Evolutionary conservation across 2,329 filamentous ascomycete genomes (phyloP), one percentile per base, ranked within the genome.

Genomic region (Nigrospora oryzae): DNA sequence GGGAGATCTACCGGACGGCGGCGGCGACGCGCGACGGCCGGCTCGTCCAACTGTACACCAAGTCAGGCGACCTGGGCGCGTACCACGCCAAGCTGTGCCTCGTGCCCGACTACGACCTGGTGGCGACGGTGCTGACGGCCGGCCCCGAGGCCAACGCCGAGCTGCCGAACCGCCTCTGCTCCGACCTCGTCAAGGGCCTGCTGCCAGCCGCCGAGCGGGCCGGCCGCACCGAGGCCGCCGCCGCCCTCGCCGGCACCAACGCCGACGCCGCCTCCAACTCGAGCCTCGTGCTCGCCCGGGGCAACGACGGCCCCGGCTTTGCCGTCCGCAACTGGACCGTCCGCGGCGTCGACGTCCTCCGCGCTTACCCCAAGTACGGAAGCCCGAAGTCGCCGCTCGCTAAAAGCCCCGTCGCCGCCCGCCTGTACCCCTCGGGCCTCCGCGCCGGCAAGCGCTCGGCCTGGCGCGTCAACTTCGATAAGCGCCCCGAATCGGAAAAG

Each of bases 1-100:
- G 69, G 69, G 69, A 70, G 13, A 62, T 71, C 36, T 56, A 63
- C 10, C 62, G 63, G 35, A 61, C 66, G 48, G 52, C 51, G 12
- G 42, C 60, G 2, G 51, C 41, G 8, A 30, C 23, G 5, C 46
- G 43, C 34, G 40, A 31, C 28, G 54, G 54, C 46, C 55, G 57
- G 2, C 51, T 60, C 11, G 50, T 62, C 6, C 57, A 61, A 49
- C 49, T 53, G 32, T 60, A 58, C 46, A 52, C 47, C 50, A 61
- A 61, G 38, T 54, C 58, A 4, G 58, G 57, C 28, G 57, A 53
- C 45, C 58, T 61, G 42, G 56, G 55, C 43, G 34, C 42, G 42
- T 61, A 61, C 48, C 48, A 50, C 42, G 56, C 58, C 2, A 47
- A 59, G 1, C 31, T 61, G 1, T 47, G 59, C 15, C 49, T 61